Evolutionary conservation across 1,284 basidiomycete genomes (phyloP), one percentile per base, ranked within the genome.

Genomic region (Fomitopsis schrenkii): DNA sequence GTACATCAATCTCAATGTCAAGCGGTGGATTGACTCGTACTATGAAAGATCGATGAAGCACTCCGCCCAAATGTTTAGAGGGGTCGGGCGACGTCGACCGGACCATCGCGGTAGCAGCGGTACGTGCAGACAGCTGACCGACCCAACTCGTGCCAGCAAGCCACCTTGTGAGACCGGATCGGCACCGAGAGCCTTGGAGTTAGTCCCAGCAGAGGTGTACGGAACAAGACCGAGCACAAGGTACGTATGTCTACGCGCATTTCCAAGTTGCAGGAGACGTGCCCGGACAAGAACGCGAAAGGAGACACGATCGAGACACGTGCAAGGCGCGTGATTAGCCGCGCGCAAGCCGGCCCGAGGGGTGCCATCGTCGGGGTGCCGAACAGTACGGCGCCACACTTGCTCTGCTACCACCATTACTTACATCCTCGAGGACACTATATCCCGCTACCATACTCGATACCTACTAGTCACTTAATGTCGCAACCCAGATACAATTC

Each of bases 391-490:
- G 48, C 48, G 28, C 48, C 28, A 50, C 48, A 50, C 52, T 36
- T 54, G 33, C 19, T 38, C 52, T 53, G 35, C 19, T 54, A 50
- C 52, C 52, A 54, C 52, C 22, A 44, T 26, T 41, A 22, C 30
- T 33, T 42, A 40, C n/a, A 52, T 35, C n/a, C 26, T 41, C 6
- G 36, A 44, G 36, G 50, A 28, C 53, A 33, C 22, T 33, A 63
- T 63, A 62, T 54, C 62, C 64, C 59, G 30, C 50, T 48, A 44
- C 19, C 36, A n/a, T 36, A 48, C 52, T 4, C 36, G 52, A 38
- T 54, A 54, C 52, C 52, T 54, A 8, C 33, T 19, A 19, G 9
- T 40, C 8, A 38, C 17, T 7, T 54, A 54, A 54, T 54, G 52
- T 22, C 36, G 52, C 52, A 54, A 38, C 19, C 52, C 19, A 36